A percentile compares a stretch with the other conserved stretches of the same genome.
These are phyloP conservation scores for Candida pseudoglaebosa DNA, from an alignment of 805 yeast genomes.

Conservation along the genomic window DNA sequence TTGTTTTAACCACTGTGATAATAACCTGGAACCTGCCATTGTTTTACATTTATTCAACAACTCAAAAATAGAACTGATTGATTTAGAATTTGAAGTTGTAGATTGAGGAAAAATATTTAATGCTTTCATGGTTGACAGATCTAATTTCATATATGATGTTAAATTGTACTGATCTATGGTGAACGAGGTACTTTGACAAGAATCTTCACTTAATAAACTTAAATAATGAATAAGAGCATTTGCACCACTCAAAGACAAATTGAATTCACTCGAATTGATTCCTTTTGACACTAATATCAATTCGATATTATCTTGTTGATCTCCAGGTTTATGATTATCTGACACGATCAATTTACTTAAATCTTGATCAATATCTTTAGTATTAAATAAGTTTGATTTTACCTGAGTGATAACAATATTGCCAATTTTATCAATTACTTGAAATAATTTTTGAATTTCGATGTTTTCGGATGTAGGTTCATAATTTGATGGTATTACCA, in stretches of 20 bases:
- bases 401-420: conserved; percentile 65
- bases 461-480: conserved; percentile 38
- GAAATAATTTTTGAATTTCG: conserved; percentile 61
- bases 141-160: conserved; percentile 82
- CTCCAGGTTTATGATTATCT: conserved; percentile 20
- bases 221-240: conserved; percentile 70
- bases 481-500: conserved; percentile 52
- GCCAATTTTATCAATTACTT: conserved; percentile 69
- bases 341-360: conserved; percentile 58
- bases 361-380: conserved; percentile 74
- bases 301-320: conserved; percentile 28
- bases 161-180: conserved; percentile 65
- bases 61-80: conserved; percentile 63
- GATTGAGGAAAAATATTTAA: conserved; percentile 71
- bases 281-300: conserved; percentile 54
- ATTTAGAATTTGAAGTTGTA: conserved; percentile 25
- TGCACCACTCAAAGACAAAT: conserved; percentile 56
- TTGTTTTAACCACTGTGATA: conserved; percentile 94
- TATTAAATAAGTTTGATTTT: conserved; percentile 53
- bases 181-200: conserved; percentile 48
- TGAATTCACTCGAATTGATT: conserved; percentile 39
- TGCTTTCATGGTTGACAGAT: conserved; percentile 85
- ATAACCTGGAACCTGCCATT: conserved; percentile 79
- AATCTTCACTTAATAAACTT: conserved; percentile 54
- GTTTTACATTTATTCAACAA: conserved; percentile 85